These are phyloP conservation scores for Saturnispora sekii DNA, from an alignment of 805 yeast genomes.

Conservation along the genomic window DNA sequence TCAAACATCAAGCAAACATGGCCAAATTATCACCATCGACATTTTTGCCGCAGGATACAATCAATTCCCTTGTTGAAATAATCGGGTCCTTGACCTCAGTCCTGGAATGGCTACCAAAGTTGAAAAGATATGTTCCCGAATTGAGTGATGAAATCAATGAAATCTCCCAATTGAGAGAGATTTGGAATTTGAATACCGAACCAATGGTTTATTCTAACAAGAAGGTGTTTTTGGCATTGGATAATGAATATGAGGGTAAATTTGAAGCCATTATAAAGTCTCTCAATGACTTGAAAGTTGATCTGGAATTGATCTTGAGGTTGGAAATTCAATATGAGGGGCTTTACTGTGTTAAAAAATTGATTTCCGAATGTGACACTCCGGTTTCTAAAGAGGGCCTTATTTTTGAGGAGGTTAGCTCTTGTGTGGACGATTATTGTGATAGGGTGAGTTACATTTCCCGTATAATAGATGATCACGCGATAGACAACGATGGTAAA, in stretches of 20 bases:
- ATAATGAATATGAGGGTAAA: conserved; percentile 21
- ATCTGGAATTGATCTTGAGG: conserved; percentile 39
- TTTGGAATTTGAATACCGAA: conserved; percentile 19
- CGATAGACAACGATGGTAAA: conserved; percentile 5
- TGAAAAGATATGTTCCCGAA: conserved; percentile 33
- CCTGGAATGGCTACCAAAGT: conserved; percentile 47
- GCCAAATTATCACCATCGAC: conserved; percentile 9
- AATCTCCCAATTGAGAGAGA: conserved; percentile 19
- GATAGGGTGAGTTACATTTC: conserved; percentile 11
- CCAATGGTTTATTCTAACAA: background rate
- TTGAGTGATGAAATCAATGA: conserved; percentile 11
- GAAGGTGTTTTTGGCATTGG: conserved; percentile 19
- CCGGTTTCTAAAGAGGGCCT: background rate
- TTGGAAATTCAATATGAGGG: conserved; percentile 38
- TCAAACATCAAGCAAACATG: conserved; percentile 3
- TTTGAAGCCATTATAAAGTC: conserved; percentile 30
- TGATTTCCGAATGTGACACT: conserved; percentile 6
- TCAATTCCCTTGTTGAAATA: conserved; percentile 43
- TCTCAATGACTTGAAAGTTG: conserved; percentile 29
- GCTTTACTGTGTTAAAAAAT: conserved; percentile 9
- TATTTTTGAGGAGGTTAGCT: conserved; percentile 11
- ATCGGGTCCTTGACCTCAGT: conserved; percentile 49
- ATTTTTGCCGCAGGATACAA: conserved; percentile 28
- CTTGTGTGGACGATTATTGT: conserved; percentile 12
- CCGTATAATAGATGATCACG: conserved; percentile 10